A percentile compares a stretch with the other conserved stretches of the same genome.
Evolutionary conservation across 257 asterid genomes (phyloP).

Genomic region (Vinca minor): DNA sequence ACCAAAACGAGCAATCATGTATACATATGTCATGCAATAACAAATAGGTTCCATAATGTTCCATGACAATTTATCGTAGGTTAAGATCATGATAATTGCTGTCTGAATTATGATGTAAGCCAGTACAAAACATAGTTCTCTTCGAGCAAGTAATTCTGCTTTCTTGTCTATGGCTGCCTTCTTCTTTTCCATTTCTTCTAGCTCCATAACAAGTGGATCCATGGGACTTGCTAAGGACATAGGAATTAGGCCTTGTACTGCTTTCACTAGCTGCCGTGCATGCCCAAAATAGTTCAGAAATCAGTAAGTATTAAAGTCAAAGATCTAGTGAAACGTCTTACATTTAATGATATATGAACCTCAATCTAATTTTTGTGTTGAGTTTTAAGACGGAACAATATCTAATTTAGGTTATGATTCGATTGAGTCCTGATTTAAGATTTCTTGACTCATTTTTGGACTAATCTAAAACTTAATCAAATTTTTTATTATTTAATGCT

Average conservation of each 20-base stretch:
- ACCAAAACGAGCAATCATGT: constrained; percentile 71
- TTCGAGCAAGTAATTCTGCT: constrained; percentile 39
- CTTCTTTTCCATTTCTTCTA: constrained; percentile 52
- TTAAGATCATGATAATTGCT: constrained; percentile 75
- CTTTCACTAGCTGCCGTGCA: constrained; percentile 74
- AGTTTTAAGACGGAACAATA: too few species aligned
- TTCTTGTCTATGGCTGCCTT: constrained; percentile 50
- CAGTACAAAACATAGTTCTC: constrained; percentile 72
- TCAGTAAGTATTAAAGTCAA: too few species aligned
- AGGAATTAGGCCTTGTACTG: constrained; percentile 58
- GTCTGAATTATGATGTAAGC: constrained; percentile 61
- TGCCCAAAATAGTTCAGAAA: constrained; percentile 36
- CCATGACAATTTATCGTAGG: constrained; percentile 91
- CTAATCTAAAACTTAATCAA: too few species aligned
- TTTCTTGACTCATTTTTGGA: not conserved
- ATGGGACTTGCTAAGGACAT: constrained; percentile 17
- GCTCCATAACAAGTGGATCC: constrained; percentile 33
- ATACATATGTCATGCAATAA: constrained; percentile 59
- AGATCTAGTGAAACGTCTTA: constrained; percentile 44
- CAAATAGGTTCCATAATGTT: constrained; percentile 97
- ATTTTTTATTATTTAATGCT: too few species aligned
- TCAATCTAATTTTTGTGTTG: too few species aligned
- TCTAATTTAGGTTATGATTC: too few species aligned
- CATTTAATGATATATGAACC: constrained; percentile 14
- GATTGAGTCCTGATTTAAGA: not conserved